phyloP scores from a whole-genome alignment of 495 filamentous ascomycete species.

The Diplogelasinospora grovesii region DNA sequence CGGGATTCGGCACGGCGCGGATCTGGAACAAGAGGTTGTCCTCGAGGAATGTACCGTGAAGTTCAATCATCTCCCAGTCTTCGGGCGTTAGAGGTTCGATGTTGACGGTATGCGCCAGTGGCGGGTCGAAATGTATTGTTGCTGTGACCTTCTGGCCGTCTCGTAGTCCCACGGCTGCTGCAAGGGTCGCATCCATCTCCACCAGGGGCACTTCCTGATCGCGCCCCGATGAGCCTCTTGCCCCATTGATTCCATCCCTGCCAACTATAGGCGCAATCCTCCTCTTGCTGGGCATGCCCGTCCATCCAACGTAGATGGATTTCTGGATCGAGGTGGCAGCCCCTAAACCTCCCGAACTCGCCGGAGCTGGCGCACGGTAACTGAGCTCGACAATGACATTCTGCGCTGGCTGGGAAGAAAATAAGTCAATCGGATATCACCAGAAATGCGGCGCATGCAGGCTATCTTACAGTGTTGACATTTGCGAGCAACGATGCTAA shows the following conservation, averaged over 20 bases:
- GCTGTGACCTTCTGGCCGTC: conserved; percentile 77
- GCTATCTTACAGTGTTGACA: conserved; percentile 68
- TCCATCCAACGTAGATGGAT: conserved; percentile 88
- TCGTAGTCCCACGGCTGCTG: conserved; percentile 66
- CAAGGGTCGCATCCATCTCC: conserved; percentile 87
- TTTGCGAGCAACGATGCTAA: conserved; percentile 76
- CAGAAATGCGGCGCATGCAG: background rate
- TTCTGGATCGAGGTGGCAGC: conserved; percentile 41
- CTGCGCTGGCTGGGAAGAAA: conserved; percentile 60
- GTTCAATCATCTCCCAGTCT: conserved; percentile 98
- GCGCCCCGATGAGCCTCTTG: conserved; percentile 43
- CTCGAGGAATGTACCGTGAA: conserved; percentile 91
- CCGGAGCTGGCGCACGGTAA: conserved; percentile 43
- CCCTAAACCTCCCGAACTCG: conserved; percentile 28
- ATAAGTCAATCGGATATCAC: conserved; percentile 3
- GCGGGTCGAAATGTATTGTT: conserved; percentile 78
- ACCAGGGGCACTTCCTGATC: conserved; percentile 70
- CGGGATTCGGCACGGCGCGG: conserved; percentile 81
- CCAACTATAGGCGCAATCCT: conserved; percentile 65
- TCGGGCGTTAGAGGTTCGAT: conserved; percentile 92
- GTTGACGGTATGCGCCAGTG: conserved; percentile 82
- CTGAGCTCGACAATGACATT: conserved; percentile 92
- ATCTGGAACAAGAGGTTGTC: conserved; percentile 91
- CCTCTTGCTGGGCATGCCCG: conserved; percentile 89
- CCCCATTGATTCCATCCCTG: conserved; percentile 60